Evolutionary conservation across 305 asterid genomes (phyloP).

Genomic region (Rubia tinctorum): DNA sequence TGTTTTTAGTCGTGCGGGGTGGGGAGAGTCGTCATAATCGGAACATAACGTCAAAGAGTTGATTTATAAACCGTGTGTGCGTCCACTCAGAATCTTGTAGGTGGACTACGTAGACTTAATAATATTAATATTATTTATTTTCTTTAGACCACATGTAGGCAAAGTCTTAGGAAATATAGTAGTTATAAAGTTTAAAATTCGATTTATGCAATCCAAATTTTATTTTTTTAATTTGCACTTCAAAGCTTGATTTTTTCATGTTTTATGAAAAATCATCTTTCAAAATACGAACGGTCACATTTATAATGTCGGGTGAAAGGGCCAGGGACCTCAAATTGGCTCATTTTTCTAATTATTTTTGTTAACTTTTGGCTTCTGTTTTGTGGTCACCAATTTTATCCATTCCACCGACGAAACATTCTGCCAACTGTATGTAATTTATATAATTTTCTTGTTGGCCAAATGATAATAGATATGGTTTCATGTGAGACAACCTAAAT

Average conservation of each 20-base stretch:
- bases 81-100: conserved; percentile 4
- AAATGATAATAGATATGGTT: background rate
- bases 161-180: too few species aligned
- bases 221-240: too few species aligned
- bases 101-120: background rate
- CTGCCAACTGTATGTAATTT: background rate
- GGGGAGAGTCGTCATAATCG: background rate
- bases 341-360: background rate
- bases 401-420: conserved; percentile 30
- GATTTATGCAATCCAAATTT: too few species aligned
- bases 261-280: too few species aligned
- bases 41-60: background rate
- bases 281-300: too few species aligned
- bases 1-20: conserved; percentile 1
- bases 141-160: too few species aligned
- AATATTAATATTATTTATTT: background rate
- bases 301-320: background rate
- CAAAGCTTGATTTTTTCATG: too few species aligned
- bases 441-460: background rate
- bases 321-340: background rate
- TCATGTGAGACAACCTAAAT: too few species aligned
- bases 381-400: conserved; percentile 9
- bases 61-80: background rate
- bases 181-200: too few species aligned
- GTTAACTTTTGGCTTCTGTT: conserved; percentile 3